Evolutionary conservation across 371 early-diverging fungal species (phyloP), one percentile per base, ranked within the genome.

Genomic region (Mucor ambiguus): DNA sequence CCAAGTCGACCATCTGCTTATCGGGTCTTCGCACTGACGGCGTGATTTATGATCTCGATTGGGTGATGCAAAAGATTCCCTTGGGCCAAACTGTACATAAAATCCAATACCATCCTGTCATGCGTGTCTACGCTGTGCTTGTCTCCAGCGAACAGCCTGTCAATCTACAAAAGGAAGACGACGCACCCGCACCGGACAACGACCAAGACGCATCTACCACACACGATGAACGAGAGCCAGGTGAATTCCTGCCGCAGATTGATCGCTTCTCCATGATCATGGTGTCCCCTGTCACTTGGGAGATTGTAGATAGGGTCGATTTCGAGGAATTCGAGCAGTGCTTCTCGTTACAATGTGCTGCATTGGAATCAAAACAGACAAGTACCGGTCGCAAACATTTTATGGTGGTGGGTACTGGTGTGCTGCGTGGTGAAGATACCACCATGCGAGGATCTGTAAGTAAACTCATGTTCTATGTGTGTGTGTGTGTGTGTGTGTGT

Each of bases 221-320:
- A 14, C 70, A 81, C 29, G 74, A 71, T 16, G 56, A 57, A 12
- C 62, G 76, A 52, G 80, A 83, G 26, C 59, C 74, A 37, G 80
- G 74, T 16, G 83, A 85, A 24, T 88, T 89, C 63, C 74, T 86
- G n/a, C 95, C 97, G 0, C 68, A 73, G 7, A 77, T 88, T 11
- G 84, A 89, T 8, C 74, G 75, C 8, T 95, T 85, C 70, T 84
- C 86, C 1, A 70, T 99, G 61, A 91, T 96, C 55, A 84, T 99
- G 64, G 84, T 97, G 7, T 95, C 97, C 2, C 97, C 98, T 1
- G 89, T 94, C 4, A 96, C 97, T 6, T 99, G 96, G 95, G 96
- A 98, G 68, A 93, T 91, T 4, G 92, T 97, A 1, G 98, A 98
- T 74, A 79, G 79, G 71, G 85, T 87, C 62, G 82, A 83, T 30